A percentile compares a stretch with the other conserved stretches of the same genome.
These are phyloP conservation scores for Dipteronia sinensis DNA, from an alignment of 345 rosid genomes.

Conservation along the genomic window DNA sequence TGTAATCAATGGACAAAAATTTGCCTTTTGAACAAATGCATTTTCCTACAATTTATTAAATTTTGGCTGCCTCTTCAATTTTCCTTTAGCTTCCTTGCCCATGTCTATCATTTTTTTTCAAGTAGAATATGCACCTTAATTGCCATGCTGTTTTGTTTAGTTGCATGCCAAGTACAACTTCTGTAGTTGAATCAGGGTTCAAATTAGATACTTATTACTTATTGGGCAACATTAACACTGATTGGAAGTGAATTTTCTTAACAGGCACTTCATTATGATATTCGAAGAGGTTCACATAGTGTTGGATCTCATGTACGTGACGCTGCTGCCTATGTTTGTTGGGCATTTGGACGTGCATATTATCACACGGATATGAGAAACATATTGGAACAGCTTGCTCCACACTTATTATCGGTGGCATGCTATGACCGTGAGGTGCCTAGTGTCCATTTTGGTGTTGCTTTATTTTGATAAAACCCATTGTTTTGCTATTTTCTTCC, in stretches of 20 bases:
- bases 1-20: neutral
- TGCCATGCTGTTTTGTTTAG: neutral
- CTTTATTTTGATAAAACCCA: slow-evolving; percentile 2
- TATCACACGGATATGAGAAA: slow-evolving; percentile 79
- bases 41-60: slow-evolving; percentile 1
- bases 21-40: neutral
- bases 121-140: neutral
- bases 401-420: slow-evolving; percentile 84
- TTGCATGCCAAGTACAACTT: neutral
- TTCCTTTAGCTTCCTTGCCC: neutral
- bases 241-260: slow-evolving; percentile 24
- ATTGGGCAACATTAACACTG: slow-evolving; percentile 6
- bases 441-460: slow-evolving; percentile 21
- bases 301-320: slow-evolving; percentile 99
- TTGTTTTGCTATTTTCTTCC: slow-evolving; percentile 3
- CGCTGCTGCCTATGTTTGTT: slow-evolving; percentile 99
- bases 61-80: neutral
- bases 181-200: neutral
- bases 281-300: slow-evolving; percentile 98
- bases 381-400: slow-evolving; percentile 82
- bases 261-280: slow-evolving; percentile 95
- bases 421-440: slow-evolving; percentile 96
- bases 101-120: neutral
- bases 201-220: neutral
- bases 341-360: slow-evolving; percentile 99